Evolutionary conservation across 139 green algal genomes (phyloP).

Genomic region (Chlorella sp.): DNA sequence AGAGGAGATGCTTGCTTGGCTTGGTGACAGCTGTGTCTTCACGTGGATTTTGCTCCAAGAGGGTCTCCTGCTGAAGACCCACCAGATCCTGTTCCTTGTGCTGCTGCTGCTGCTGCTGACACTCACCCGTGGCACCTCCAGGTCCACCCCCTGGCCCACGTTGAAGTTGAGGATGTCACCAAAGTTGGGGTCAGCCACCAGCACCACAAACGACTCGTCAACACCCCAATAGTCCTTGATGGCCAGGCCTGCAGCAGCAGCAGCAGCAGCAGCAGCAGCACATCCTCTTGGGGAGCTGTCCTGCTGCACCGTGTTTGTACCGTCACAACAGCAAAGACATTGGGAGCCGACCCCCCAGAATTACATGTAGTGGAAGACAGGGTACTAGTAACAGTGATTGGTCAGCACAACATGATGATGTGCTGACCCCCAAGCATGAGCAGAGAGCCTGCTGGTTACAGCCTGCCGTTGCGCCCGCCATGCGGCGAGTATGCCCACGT

Average conservation of each 20-base stretch:
- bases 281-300: background rate
- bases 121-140: slow-evolving; percentile 66
- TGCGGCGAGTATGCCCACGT: too few relatives aligned
- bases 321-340: background rate
- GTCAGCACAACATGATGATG: background rate
- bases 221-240: slow-evolving; percentile 95
- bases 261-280: background rate
- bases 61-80: too few relatives aligned
- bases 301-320: background rate
- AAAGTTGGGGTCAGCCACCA: slow-evolving; percentile 79
- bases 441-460: background rate
- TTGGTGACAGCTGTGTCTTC: too few relatives aligned
- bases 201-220: slow-evolving; percentile 87
- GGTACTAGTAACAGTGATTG: background rate
- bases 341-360: too few relatives aligned
- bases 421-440: background rate
- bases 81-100: too few relatives aligned
- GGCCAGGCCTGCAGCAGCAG: slow-evolving; percentile 57
- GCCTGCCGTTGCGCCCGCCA: background rate
- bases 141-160: slow-evolving; percentile 82
- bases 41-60: too few relatives aligned
- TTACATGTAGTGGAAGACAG: background rate
- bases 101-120: too few relatives aligned
- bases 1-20: too few relatives aligned
- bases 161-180: slow-evolving; percentile 98